Evolutionary conservation across 495 filamentous ascomycete genomes (phyloP).

Genomic region (Neurospora tetraspora): DNA sequence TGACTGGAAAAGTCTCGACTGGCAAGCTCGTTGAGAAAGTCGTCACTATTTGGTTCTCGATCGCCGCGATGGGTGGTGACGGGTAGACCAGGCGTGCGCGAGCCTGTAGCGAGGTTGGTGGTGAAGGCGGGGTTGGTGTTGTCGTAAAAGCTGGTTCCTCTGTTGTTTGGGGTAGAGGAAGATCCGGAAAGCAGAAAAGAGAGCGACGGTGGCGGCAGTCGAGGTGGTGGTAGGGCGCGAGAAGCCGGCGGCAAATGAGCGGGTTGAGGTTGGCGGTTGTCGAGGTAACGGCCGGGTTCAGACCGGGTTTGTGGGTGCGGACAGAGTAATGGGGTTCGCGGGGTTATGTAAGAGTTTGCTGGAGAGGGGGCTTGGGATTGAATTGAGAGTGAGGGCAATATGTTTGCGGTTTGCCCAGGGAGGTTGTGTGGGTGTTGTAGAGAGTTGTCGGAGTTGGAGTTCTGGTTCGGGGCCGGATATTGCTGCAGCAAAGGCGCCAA

Average conservation of each 20-base stretch:
- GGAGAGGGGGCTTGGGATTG: neutral
- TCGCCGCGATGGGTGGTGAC: neutral
- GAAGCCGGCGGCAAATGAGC: neutral
- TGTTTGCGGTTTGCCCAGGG: neutral
- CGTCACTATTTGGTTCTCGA: constrained; percentile 19
- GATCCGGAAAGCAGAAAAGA: neutral
- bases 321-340: neutral
- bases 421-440: neutral
- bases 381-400: neutral
- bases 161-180: neutral
- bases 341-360: neutral
- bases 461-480: neutral
- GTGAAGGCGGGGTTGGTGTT: neutral
- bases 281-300: neutral
- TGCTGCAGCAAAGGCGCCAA: neutral
- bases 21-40: constrained; percentile 19
- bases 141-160: neutral
- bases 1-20: constrained; percentile 28
- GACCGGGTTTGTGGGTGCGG: neutral
- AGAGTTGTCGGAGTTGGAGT: neutral
- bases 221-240: neutral
- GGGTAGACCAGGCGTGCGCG: neutral
- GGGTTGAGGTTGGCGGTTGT: neutral
- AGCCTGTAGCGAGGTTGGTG: neutral
- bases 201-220: neutral